Percentiles rank a stretch among this genome's conserved stretches.
These are phyloP conservation scores for Saccharum spontaneum DNA, from an alignment of 176 grass and related monocot genomes.

Conservation along the genomic window DNA sequence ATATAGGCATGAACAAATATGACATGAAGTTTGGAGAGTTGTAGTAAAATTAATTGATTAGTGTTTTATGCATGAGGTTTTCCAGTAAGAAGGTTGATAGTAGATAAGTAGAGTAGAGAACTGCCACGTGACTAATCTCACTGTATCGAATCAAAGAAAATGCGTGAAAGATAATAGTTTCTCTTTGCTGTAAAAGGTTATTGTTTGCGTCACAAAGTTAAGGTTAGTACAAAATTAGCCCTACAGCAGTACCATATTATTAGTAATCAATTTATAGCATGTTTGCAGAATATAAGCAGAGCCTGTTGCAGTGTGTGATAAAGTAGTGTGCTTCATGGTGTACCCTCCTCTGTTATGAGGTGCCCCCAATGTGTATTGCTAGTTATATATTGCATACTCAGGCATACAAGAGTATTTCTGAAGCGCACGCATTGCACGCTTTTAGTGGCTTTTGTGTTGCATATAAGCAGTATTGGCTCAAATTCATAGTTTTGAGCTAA, in stretches of 20 bases:
- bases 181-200: neutral
- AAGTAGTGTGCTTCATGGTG: neutral
- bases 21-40: neutral
- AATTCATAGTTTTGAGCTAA: neutral
- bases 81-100: neutral
- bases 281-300: neutral
- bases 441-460: neutral
- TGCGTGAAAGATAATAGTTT: neutral
- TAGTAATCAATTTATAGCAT: neutral
- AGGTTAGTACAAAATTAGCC: neutral
- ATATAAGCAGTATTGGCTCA: neutral
- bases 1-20: neutral
- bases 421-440: neutral
- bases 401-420: neutral
- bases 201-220: neutral
- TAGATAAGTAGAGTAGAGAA: neutral
- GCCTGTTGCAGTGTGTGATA: neutral
- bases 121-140: neutral
- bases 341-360: neutral
- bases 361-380: neutral
- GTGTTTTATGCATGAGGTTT: neutral
- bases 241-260: neutral
- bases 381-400: neutral
- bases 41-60: neutral
- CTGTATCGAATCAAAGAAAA: neutral